These are phyloP conservation scores for Aspergillus kassunensis DNA, from an alignment of 495 filamentous ascomycete genomes.

Conservation along the genomic window DNA sequence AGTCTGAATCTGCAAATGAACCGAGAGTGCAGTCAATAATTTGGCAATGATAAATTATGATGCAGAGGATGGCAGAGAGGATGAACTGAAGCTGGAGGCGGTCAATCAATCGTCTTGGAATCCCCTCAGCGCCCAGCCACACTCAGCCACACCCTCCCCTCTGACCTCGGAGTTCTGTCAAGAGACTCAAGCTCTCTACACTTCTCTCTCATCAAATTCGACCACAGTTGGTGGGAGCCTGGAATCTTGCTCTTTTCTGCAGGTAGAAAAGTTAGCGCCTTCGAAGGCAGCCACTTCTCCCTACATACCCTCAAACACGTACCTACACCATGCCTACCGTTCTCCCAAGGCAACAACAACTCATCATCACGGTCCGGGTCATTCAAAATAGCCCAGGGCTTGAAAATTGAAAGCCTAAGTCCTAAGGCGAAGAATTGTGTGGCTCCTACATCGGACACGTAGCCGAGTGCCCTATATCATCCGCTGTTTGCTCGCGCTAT, in stretches of 20 bases:
- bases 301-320: too few species aligned
- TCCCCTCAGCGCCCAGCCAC: neutral
- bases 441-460: neutral
- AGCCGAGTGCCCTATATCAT: neutral
- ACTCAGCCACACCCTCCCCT: neutral
- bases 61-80: conserved; percentile 11
- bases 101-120: too few species aligned
- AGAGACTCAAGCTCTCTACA: too few species aligned
- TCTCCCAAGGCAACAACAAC: neutral
- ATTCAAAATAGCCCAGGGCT: too few species aligned
- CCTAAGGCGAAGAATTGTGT: neutral
- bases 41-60: conserved; percentile 23
- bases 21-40: conserved; percentile 8
- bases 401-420: too few species aligned
- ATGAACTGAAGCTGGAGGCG: conserved; percentile 18
- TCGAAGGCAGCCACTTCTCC: too few species aligned
- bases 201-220: too few species aligned
- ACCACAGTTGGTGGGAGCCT: too few species aligned
- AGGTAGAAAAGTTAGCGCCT: neutral
- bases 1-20: conserved; percentile 3
- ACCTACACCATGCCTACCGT: neutral
- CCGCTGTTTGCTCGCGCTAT: neutral
- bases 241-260: too few species aligned
- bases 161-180: too few species aligned
- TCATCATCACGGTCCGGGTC: too few species aligned